Percentiles rank a stretch among this genome's conserved stretches.
These are phyloP conservation scores for Lasiodiplodia theobromae DNA, from an alignment of 2,329 filamentous ascomycete species.

Conservation along the genomic window DNA sequence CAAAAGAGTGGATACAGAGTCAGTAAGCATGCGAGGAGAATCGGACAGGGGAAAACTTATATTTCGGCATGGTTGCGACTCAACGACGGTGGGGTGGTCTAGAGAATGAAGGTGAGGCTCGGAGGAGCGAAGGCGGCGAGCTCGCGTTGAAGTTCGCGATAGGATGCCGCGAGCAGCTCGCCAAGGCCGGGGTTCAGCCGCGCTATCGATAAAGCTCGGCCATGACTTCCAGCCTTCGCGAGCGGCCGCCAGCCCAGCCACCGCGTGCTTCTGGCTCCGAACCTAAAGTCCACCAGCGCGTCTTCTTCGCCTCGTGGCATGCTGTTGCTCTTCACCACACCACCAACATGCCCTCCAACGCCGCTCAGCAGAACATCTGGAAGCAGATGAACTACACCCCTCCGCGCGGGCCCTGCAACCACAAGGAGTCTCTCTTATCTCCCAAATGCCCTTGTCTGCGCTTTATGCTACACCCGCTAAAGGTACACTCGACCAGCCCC, in stretches of 20 bases:
- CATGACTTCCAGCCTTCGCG: not conserved
- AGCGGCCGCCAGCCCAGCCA: slow-evolving; percentile 9
- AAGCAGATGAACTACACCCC: slow-evolving; percentile 59
- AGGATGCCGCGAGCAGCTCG: slow-evolving; percentile 2
- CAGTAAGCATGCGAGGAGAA: slow-evolving; percentile 29
- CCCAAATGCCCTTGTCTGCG: slow-evolving; percentile 60
- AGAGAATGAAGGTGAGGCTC: not conserved
- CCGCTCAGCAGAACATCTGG: slow-evolving; percentile 54
- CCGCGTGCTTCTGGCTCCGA: not conserved
- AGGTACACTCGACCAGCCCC: slow-evolving; percentile 44
- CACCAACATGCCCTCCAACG: slow-evolving; percentile 25
- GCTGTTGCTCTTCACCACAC: slow-evolving; percentile 6
- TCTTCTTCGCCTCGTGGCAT: not conserved
- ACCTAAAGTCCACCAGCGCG: slow-evolving; percentile 4
- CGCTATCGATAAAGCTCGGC: slow-evolving; percentile 20
- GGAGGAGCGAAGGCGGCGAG: slow-evolving; percentile 18
- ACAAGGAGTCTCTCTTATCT: slow-evolving; percentile 51
- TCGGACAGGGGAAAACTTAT: slow-evolving; percentile 62
- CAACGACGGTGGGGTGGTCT: not conserved
- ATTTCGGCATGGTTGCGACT: slow-evolving; percentile 77
- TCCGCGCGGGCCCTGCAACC: slow-evolving; percentile 59
- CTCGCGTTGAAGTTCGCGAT: slow-evolving; percentile 22
- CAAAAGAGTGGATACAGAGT: slow-evolving; percentile 69
- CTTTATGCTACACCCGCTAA: slow-evolving; percentile 65
- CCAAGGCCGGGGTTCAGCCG: slow-evolving; percentile 15